A percentile compares a stretch with the other conserved stretches of the same genome.
Conservation (phyloP, 176 grass and related monocot species). For the Thinopyrum elongatum region DNA sequence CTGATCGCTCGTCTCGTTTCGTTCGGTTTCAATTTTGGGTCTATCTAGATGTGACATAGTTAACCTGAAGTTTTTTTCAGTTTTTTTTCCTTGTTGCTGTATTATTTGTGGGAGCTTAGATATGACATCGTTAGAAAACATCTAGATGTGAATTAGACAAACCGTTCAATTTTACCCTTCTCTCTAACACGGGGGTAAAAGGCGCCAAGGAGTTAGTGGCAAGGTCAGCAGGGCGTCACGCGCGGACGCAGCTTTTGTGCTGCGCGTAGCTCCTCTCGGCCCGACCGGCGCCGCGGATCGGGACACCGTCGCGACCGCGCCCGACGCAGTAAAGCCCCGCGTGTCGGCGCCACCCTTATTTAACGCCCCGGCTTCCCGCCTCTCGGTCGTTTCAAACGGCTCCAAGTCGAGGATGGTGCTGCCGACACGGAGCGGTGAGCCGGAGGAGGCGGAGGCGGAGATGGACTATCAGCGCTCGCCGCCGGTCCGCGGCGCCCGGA, state of each 20-base stretch:
- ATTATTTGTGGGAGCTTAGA: no score
- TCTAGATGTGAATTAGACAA: no score
- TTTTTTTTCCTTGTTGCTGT: no score
- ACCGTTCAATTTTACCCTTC: not conserved
- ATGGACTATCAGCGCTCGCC: conserved; percentile 34
- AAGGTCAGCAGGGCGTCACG: not conserved
- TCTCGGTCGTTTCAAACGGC: conserved; percentile 15
- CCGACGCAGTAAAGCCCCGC: conserved; percentile 6
- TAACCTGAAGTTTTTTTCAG: no score
- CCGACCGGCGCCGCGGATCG: conserved; percentile 38
- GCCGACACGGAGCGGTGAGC: conserved; percentile 24
- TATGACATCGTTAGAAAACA: no score
- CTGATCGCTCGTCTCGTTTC: no score
- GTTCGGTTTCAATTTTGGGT: not conserved
- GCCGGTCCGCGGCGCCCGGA: not conserved
- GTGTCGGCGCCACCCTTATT: conserved; percentile 31
- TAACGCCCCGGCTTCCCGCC: conserved; percentile 39
- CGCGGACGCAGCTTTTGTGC: conserved; percentile 14
- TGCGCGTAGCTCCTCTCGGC: not conserved
- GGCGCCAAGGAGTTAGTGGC: not conserved
- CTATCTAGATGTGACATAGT: no score
- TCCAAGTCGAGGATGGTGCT: conserved; percentile 22
- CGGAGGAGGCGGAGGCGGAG: conserved; percentile 22
- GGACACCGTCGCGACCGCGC: conserved; percentile 21
- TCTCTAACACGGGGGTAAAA: not conserved